These are phyloP conservation scores for Curvularia sp. DNA, from an alignment of 2,329 filamentous ascomycete species.

Conservation along the genomic window DNA sequence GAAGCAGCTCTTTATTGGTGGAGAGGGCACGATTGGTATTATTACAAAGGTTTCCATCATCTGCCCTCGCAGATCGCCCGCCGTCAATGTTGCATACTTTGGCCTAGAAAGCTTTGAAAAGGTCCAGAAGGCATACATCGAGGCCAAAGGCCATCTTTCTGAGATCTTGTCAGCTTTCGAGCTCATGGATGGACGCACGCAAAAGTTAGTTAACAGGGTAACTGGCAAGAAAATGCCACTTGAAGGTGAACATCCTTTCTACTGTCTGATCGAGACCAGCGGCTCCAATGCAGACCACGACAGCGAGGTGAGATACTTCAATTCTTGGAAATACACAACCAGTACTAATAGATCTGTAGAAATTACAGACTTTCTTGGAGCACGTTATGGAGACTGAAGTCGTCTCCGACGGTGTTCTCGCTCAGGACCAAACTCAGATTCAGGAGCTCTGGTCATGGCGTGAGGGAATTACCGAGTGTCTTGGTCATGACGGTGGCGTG, in stretches of 20 bases:
- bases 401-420: constrained; percentile 86
- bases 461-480: constrained; percentile 88
- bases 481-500: constrained; percentile 89
- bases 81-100: constrained; percentile 94
- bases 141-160: constrained; percentile 87
- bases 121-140: constrained; percentile 82
- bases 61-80: constrained; percentile 84
- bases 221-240: constrained; percentile 81
- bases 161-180: constrained; percentile 98
- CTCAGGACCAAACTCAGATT: constrained; percentile 91
- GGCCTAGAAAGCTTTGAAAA: constrained; percentile 90
- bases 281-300: constrained; percentile 95
- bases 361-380: constrained; percentile 89
- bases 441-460: constrained; percentile 88
- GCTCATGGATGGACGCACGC: constrained; percentile 88
- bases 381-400: constrained; percentile 88
- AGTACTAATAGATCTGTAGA: constrained; percentile 56
- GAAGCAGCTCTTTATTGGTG: constrained; percentile 95
- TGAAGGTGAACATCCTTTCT: constrained; percentile 87
- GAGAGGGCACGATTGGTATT: constrained; percentile 92
- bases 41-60: constrained; percentile 89
- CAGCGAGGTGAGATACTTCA: constrained; percentile 57
- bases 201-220: constrained; percentile 67
- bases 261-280: constrained; percentile 95
- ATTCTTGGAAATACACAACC: no score